These are phyloP conservation scores for Botryotinia convoluta DNA, from an alignment of 2,329 filamentous ascomycete species.

Conservation along the genomic window DNA sequence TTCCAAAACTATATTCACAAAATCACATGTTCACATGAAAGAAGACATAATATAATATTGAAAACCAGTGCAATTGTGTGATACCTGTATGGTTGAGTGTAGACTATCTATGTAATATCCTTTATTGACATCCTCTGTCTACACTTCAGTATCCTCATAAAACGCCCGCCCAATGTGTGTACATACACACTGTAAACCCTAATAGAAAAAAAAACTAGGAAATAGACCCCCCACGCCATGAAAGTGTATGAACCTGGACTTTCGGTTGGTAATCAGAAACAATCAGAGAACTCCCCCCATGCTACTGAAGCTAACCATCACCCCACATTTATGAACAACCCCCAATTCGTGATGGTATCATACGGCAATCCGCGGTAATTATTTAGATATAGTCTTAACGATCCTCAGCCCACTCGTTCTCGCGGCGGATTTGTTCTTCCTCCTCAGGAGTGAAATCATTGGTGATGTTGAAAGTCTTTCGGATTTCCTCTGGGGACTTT, in stretches of 20 bases:
- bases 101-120: constrained; percentile 8
- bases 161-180: constrained; percentile 4
- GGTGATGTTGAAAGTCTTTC: constrained; percentile 99
- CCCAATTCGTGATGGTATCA: background rate
- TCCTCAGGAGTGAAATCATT: constrained; percentile 99
- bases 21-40: background rate
- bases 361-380: background rate
- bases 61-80: constrained; percentile 1
- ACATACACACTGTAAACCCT: background rate
- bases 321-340: background rate
- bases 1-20: background rate
- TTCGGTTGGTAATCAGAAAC: background rate
- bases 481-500: constrained; percentile 98
- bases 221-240: background rate
- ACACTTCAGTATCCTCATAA: background rate
- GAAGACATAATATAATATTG: background rate
- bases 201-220: background rate
- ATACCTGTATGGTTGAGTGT: background rate
- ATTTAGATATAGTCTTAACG: constrained; percentile 50
- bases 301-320: background rate
- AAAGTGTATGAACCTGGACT: constrained; percentile 6
- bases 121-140: background rate
- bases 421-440: constrained; percentile 92
- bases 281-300: constrained; percentile 7
- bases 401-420: constrained; percentile 91